Conservation (phyloP, 2,329 filamentous ascomycete species). For the Chrysoporthe cubensis region DNA sequence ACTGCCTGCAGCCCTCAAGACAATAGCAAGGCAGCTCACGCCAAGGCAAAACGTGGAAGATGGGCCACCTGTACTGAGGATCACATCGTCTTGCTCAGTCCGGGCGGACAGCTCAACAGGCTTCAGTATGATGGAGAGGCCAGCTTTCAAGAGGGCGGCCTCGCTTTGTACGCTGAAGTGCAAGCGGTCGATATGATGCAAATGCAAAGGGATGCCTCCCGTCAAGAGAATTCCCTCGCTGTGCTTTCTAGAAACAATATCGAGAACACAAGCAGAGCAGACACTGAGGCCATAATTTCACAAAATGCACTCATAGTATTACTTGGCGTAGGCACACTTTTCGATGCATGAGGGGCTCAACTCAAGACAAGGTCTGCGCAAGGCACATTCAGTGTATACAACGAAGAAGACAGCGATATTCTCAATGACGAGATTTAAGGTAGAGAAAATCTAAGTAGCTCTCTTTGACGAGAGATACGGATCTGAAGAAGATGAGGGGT, state of each 20-base stretch:
- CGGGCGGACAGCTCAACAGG: background rate
- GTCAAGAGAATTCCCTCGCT: background rate
- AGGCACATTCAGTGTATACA: background rate
- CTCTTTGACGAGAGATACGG: background rate
- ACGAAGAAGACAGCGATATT: constrained; percentile 4
- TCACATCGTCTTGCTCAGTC: background rate
- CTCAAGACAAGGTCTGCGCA: background rate
- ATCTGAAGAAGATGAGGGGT: background rate
- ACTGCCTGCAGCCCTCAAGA: constrained; percentile 10
- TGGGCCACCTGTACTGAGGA: background rate
- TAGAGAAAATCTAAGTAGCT: background rate
- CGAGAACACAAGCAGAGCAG: background rate
- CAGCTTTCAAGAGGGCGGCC: background rate
- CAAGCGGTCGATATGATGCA: background rate
- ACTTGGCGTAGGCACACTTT: background rate
- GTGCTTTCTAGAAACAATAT: background rate
- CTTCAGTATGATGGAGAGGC: too few relatives aligned
- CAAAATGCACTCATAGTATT: background rate
- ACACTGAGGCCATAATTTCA: background rate
- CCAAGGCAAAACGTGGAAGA: background rate
- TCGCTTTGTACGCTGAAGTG: too few relatives aligned
- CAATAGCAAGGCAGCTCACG: background rate
- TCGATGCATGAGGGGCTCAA: too few relatives aligned
- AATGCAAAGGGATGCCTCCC: background rate
- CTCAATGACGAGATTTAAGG: background rate